Conservation (phyloP, 371 early-diverging fungal genomes). For the Mortierella sp. region DNA sequence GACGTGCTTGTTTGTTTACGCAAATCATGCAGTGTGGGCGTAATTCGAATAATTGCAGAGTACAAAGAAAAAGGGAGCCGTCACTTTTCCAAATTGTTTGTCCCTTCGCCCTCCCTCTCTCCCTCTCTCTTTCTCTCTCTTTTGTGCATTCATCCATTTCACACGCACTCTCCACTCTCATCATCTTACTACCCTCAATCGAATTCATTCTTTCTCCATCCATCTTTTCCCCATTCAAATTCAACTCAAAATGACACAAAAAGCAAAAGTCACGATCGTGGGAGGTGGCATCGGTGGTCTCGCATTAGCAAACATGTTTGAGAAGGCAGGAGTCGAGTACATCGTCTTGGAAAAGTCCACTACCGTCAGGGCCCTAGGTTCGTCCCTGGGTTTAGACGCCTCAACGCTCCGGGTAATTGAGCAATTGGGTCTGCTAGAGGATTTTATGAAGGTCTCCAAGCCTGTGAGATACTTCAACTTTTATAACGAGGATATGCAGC, state of each 20-base stretch:
- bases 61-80: too few species aligned
- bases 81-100: too few species aligned
- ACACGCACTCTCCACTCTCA: too few species aligned
- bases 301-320: conserved; percentile 51
- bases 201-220: too few species aligned
- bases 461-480: conserved; percentile 55
- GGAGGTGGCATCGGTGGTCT: conserved; percentile 55
- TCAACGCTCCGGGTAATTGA: conserved; percentile 43
- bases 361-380: conserved; percentile 28
- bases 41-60: too few species aligned
- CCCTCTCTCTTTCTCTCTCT: too few species aligned
- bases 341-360: conserved; percentile 36
- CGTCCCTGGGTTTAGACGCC: conserved; percentile 48
- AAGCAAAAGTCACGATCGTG: conserved; percentile 38
- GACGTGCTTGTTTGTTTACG: too few species aligned
- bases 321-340: conserved; percentile 40
- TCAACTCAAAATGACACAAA: neutral
- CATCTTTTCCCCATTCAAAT: neutral
- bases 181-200: too few species aligned
- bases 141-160: too few species aligned
- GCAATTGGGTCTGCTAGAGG: conserved; percentile 43
- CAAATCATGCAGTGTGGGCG: too few species aligned
- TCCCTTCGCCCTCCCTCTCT: too few species aligned
- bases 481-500: conserved; percentile 39
- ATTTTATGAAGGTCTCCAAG: conserved; percentile 41